These are phyloP conservation scores for Starmerella floris DNA, from an alignment of 805 yeast species.

Conservation along the genomic window DNA sequence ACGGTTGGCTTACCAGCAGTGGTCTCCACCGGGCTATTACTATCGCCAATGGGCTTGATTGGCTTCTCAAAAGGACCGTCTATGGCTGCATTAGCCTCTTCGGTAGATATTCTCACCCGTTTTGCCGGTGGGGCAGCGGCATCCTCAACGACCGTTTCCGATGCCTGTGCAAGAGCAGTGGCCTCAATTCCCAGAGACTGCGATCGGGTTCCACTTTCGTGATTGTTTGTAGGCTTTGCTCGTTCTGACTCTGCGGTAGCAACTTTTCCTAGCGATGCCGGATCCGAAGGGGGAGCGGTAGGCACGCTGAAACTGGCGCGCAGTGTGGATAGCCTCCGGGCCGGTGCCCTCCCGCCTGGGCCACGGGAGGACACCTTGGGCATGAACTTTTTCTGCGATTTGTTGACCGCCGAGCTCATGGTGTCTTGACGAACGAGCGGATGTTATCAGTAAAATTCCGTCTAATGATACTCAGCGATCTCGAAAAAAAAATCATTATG, in stretches of 20 bases:
- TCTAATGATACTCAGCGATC: too few species aligned
- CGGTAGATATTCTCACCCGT: too few species aligned
- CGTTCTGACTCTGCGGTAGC: neutral
- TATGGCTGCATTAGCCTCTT: too few species aligned
- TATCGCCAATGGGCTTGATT: too few species aligned
- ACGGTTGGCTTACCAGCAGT: too few species aligned
- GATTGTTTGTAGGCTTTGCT: neutral
- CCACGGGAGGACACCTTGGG: conserved; percentile 22
- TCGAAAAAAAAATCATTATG: too few species aligned
- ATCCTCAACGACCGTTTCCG: neutral
- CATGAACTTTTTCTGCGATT: conserved; percentile 25
- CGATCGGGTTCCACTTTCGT: neutral
- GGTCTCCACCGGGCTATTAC: too few species aligned
- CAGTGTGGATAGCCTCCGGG: conserved; percentile 20
- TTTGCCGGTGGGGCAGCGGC: neutral
- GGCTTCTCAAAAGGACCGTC: too few species aligned
- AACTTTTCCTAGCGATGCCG: neutral
- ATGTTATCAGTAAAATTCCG: neutral
- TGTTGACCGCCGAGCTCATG: conserved; percentile 29
- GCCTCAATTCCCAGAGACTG: neutral
- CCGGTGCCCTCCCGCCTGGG: conserved; percentile 12
- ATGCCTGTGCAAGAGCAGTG: neutral
- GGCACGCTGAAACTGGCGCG: conserved; percentile 19
- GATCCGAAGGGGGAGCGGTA: neutral
- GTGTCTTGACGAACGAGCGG: neutral